Base-by-base conservation (phyloP, 176 grass and related monocot genomes). In the Carex kokanica region DNA sequence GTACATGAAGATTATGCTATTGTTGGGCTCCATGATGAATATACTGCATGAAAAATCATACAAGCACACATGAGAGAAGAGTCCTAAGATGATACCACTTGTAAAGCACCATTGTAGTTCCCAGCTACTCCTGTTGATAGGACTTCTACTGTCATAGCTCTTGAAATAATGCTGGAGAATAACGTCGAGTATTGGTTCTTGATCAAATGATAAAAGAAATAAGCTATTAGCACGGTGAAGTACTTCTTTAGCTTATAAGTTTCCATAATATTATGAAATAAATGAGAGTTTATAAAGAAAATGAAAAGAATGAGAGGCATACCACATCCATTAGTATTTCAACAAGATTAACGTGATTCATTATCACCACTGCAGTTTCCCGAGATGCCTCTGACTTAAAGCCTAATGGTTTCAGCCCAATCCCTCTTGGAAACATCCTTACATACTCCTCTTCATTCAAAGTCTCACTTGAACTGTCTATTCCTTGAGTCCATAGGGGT, bases 251-350 rank as follows among this genome's bases (percentile, higher is more conserved):
- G 29, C 20, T 84, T 58, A 49, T 12, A 75, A 75, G 25, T 84
- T 83, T 41, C 10, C 18, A 41, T 17, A 31, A 6, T 60, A 43
- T 60, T 59, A 58, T 57, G 41, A 43, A 43, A 43, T 1, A 1
- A 43, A 43, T 43, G 41, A 43, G 41, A 43, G 41, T 43, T 43
- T 8, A 8, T 43, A 8, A 43, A 43, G 8, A 43, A 43, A 43
- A 8, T 43, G 53, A 70, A 86, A 65, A 65, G 23, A 32, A 41
- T 18, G 20, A 25, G 6, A 36, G 43, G 15, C 90, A 68, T 92
- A 99, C 97, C 78, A 89, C 93, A 62, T 99, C 97, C 97, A 99
- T 99, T 58, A 99, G 93, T 66, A 99, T 99, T 73, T 99, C 97
- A 55, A 99, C 86, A 9, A 99, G 89, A 86, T 92, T 99, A 80